Percentiles rank a stretch among this genome's conserved stretches.
Conservation (phyloP, 2,329 filamentous ascomycete genomes). For the Colletotrichum echinochloae region DNA sequence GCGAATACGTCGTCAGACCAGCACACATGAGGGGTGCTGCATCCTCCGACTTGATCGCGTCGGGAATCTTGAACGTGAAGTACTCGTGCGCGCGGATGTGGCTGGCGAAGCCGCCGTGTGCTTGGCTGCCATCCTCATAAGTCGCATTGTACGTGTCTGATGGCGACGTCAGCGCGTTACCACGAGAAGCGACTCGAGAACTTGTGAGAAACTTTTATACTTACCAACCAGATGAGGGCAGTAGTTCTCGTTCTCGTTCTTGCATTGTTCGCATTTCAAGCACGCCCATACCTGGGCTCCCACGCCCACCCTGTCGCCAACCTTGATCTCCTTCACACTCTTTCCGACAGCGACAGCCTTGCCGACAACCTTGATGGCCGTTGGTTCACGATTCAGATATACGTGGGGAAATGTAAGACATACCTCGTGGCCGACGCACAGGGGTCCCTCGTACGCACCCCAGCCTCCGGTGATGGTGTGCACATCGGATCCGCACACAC, state of each 20-base stretch:
- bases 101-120: constrained; percentile 73
- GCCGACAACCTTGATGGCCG: constrained; percentile 59
- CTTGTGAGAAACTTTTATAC: constrained; percentile 12
- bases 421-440: constrained; percentile 68
- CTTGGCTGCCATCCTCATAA: constrained; percentile 67
- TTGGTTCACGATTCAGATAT: neutral
- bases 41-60: constrained; percentile 60
- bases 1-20: constrained; percentile 79
- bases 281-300: constrained; percentile 72
- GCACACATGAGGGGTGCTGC: constrained; percentile 81
- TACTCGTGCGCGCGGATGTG: constrained; percentile 64
- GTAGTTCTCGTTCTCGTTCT: constrained; percentile 63
- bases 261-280: constrained; percentile 61
- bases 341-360: constrained; percentile 62
- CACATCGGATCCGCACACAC: constrained; percentile 72
- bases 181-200: neutral
- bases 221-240: constrained; percentile 58
- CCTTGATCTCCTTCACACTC: constrained; percentile 60
- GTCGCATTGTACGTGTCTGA: constrained; percentile 67
- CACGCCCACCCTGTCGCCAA: constrained; percentile 74
- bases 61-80: constrained; percentile 71
- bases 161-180: neutral
- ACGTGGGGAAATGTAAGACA: neutral
- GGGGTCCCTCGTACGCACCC: constrained; percentile 60
- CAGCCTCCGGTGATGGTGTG: constrained; percentile 70